Base-by-base conservation (phyloP, 1,139 yeast species). In the Sugiyamaella xylanicola region DNA sequence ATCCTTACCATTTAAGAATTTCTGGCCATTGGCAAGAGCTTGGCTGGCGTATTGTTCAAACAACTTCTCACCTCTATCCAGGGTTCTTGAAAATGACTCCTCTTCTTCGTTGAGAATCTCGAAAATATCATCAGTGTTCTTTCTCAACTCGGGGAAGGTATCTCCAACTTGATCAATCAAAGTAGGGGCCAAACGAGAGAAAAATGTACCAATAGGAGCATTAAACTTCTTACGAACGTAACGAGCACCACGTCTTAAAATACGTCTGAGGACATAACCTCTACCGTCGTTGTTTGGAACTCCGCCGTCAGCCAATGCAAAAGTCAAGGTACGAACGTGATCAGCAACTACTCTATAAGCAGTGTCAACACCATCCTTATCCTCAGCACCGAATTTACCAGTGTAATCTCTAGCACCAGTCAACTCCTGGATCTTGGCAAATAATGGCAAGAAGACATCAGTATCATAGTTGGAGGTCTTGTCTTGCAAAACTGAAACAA, bases 251-350 rank as follows among this genome's bases (percentile, higher is more conserved):
- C 99, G 87, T 79, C 99, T 87, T 68, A 93, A 80, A 65, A 93
- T 91, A 77, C 99, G 87, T 77, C 99, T 86, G 70, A 93, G 78
- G 41, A 93, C 99, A 68, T 93, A 93, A 65, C 99, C 99, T 76
- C 99, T 87, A 67, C 99, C 99, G 72, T 93, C 99, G 69, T 92
- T 93, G 75, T 93, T 93, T 68, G 99, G 99, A 56, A 95, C 97
- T 67, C 99, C 99, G 67, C 99, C 99, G 73, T 93, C 99, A 51
- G 96, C 88, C 61, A 93, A 81, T 54, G 99, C 98, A 73, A 93
- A 89, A 2, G 96, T 89, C 70, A 95, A 80, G 32, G 99, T 93
- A 76, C 99, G 85, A 45, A 93, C 97, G 72, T 93, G 99, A 74
- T 93, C 99, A 56, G 99, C 99, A 67, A 93, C 82, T 47, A 93